Conservation (phyloP, 2,329 filamentous ascomycete genomes). For the Hirsutella thompsonii region DNA sequence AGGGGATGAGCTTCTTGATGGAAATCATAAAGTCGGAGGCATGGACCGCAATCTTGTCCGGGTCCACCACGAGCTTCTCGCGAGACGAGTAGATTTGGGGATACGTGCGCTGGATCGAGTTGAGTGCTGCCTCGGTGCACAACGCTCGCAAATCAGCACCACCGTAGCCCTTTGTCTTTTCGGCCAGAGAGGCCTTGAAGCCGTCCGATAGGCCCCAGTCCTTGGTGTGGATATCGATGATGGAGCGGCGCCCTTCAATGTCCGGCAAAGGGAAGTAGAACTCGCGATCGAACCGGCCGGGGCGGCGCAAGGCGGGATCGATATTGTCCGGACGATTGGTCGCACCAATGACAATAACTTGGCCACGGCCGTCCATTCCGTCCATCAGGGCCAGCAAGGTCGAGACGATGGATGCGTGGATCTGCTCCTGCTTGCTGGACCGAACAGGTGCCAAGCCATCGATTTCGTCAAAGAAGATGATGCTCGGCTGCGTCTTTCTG, state of each 20-base stretch:
- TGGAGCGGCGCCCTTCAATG: slow-evolving; percentile 64
- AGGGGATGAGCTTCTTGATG: slow-evolving; percentile 90
- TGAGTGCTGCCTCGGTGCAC: slow-evolving; percentile 90
- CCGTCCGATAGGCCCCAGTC: slow-evolving; percentile 73
- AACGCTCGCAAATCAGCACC: slow-evolving; percentile 89
- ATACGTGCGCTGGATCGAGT: slow-evolving; percentile 89
- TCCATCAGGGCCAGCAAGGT: slow-evolving; percentile 93
- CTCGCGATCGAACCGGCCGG: slow-evolving; percentile 90
- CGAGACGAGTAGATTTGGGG: slow-evolving; percentile 90
- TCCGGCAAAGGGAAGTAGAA: slow-evolving; percentile 96
- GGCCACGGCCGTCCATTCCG: slow-evolving; percentile 94
- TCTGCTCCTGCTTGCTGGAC: slow-evolving; percentile 97
- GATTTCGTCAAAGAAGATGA: slow-evolving; percentile 99
- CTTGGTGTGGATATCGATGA: slow-evolving; percentile 89
- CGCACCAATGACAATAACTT: slow-evolving; percentile 97
- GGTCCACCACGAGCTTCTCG: slow-evolving; percentile 81
- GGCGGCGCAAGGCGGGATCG: slow-evolving; percentile 85
- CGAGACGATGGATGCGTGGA: slow-evolving; percentile 93
- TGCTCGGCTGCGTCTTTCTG: slow-evolving; percentile 88
- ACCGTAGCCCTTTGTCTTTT: slow-evolving; percentile 89
- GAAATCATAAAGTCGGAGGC: slow-evolving; percentile 97
- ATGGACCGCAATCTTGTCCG: slow-evolving; percentile 69
- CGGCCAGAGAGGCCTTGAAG: slow-evolving; percentile 76
- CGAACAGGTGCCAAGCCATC: slow-evolving; percentile 91
- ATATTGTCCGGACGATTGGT: slow-evolving; percentile 96